Base-by-base conservation (phyloP, 352 stramenopile genomes). In the Globisporangium nunn region DNA sequence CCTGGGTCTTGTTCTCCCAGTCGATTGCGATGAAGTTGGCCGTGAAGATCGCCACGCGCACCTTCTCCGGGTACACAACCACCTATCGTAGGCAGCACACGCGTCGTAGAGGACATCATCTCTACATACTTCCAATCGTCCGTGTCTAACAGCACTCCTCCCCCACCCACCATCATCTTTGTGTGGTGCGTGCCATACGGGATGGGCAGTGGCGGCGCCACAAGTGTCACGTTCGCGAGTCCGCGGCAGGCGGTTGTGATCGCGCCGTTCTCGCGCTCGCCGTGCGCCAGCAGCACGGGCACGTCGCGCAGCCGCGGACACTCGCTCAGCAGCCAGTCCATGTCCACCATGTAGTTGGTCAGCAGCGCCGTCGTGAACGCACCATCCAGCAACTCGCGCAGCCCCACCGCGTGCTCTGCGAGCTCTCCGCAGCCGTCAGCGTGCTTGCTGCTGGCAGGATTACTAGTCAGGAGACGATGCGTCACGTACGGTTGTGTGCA, bases 121-220 rank as follows among this genome's bases (percentile, higher is more conserved):
- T 23, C 23, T 23, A 23, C 23, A 23, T 23, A 23, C 23, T 23
- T 23, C 23, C 23, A 23, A 23, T 23, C 23, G 23, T 23, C 23
- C 23, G 23, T 23, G 1, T 23, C 23, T 23, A 23, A 23, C 23
- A 23, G 6, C 29, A 2, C 8, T 35, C 48, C 18, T 56, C 10
- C 18, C 28, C 39, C 15, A 47, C 0, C 17, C 54, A 62, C 77
- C 59, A 93, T 66, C 77, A 91, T 93, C 53, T 96, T 96, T 0
- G 83, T 91, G 63, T 96, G 86, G 67, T 96, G 85, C 23, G 79
- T 92, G 10, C 86, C 86, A 62, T 91, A 95, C 3, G 83, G 72
- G 54, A 93, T 91, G 10, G 83, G 81, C 40, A 93, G 68, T 8
- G 70, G 72, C 14, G 86, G 86, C n/a, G 76, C 69, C 4, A 91